Evolutionary conservation across 169 alveolate species (phyloP), one percentile per base, ranked within the genome.

Genomic region (Eimeria necatrix): DNA sequence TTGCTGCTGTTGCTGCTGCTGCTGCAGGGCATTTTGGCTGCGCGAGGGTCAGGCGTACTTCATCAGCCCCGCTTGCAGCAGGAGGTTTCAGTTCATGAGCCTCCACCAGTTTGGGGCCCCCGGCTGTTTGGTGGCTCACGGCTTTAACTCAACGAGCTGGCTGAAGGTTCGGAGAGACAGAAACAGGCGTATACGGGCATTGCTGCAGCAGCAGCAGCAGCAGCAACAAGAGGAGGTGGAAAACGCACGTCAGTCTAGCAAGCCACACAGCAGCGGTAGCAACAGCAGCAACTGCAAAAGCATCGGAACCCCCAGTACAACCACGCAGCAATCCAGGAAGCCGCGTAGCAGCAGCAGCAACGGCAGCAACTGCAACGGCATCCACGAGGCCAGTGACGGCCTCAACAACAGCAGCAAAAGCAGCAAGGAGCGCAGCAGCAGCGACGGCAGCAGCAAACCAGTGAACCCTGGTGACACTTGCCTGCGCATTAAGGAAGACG

Each of bases 111-210:
- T 93, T 52, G 93, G 88, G 51, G 70, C 51, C 20, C 16, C 32
- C 46, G 68, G 86, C 87, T 78, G 91, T 56, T 80, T 93, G 22
- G 92, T 81, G 10, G 95, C 95, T 20, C 95, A 93, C 87, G 51
- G 81, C 56, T 93, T 93, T 48, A 89, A 89, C 53, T 48, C 60
- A 8, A 52, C 52, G 26, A 74, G 93, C 7, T 93, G 95, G 95
- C 53, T 4, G 48, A 26, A 41, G 24, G 83, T 91, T 24, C 20
- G 95, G 32, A 74, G 92, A 26, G 81, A 26, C 49, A 73, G 92
- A 32, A 59, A 61, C 53, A 49, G 76, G n/a, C 87, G 87, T 9
- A 76, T 76, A 1, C 51, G 22, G 3, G 53, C 56, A 32, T 0
- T 48, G 70, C 68, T 14, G 49, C 26, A 8, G 88, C 88, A 51